Conservation (phyloP, 306 rosid species). For the Prunus mira region DNA sequence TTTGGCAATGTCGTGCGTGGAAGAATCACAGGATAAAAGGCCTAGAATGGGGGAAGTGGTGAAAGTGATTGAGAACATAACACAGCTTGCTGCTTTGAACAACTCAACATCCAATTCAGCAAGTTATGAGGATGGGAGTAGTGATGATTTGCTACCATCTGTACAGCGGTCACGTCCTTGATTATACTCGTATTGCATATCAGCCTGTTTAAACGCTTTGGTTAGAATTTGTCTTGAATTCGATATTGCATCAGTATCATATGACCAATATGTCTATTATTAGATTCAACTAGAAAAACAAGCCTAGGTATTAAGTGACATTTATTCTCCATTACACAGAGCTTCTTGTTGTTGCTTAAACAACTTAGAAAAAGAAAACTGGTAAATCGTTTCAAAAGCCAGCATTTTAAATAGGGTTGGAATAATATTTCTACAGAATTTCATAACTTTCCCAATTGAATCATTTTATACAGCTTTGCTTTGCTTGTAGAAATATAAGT, state of each 20-base stretch:
- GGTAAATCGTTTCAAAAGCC: too few species aligned
- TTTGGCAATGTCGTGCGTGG: conserved; percentile 62
- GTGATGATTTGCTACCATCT: conserved; percentile 23
- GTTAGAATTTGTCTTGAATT: neutral
- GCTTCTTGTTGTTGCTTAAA: too few species aligned
- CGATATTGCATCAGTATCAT: neutral
- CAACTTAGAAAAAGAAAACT: too few species aligned
- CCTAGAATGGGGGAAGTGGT: conserved; percentile 75
- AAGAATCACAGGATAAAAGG: conserved; percentile 50
- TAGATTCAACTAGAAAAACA: too few species aligned
- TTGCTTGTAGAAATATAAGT: too few species aligned
- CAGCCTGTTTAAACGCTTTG: neutral
- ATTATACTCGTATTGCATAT: neutral
- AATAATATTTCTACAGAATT: too few species aligned
- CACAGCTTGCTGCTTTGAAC: conserved; percentile 50
- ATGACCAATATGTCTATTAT: neutral
- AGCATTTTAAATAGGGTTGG: too few species aligned
- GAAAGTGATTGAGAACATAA: conserved; percentile 62
- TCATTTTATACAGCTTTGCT: too few species aligned
- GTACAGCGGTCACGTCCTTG: conserved; percentile 28
- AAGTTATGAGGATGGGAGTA: conserved; percentile 30
- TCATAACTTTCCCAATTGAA: too few species aligned
- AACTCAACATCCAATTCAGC: conserved; percentile 48
- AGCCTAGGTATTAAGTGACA: too few species aligned
- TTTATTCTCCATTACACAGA: neutral